Conservation (phyloP, 2,329 filamentous ascomycete species). For the Pyrenochaeta sp. region DNA sequence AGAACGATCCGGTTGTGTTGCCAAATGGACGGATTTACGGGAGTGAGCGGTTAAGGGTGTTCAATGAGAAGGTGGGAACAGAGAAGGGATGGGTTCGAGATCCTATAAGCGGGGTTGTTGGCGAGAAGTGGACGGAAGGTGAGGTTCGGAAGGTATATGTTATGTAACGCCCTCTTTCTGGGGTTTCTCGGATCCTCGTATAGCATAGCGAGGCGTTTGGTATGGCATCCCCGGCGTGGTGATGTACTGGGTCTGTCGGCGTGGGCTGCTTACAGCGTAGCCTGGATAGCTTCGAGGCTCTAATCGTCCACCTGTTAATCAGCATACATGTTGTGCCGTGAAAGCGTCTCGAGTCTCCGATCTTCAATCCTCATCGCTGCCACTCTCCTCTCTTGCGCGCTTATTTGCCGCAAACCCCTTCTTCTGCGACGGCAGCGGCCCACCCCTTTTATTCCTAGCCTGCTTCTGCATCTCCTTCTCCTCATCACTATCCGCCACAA, state of each 20-base stretch:
- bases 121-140: constrained; percentile 55
- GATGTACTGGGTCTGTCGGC: neutral
- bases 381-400: constrained; percentile 27
- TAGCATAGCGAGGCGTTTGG: constrained; percentile 23
- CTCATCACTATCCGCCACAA: constrained; percentile 33
- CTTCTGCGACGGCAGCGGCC: constrained; percentile 13
- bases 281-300: neutral
- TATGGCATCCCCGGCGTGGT: neutral
- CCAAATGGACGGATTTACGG: constrained; percentile 91
- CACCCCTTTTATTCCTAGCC: constrained; percentile 23
- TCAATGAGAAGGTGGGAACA: constrained; percentile 82
- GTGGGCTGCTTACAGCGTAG: constrained; percentile 7
- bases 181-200: neutral
- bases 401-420: constrained; percentile 13
- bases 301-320: neutral
- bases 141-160: constrained; percentile 90
- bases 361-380: constrained; percentile 8
- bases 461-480: constrained; percentile 27
- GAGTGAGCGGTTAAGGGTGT: constrained; percentile 73
- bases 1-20: constrained; percentile 83
- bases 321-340: neutral
- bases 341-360: neutral
- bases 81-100: constrained; percentile 75
- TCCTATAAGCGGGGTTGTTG: constrained; percentile 70
- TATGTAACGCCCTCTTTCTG: constrained; percentile 59